These are phyloP conservation scores for Senna tora DNA, from an alignment of 306 rosid genomes.

Conservation along the genomic window DNA sequence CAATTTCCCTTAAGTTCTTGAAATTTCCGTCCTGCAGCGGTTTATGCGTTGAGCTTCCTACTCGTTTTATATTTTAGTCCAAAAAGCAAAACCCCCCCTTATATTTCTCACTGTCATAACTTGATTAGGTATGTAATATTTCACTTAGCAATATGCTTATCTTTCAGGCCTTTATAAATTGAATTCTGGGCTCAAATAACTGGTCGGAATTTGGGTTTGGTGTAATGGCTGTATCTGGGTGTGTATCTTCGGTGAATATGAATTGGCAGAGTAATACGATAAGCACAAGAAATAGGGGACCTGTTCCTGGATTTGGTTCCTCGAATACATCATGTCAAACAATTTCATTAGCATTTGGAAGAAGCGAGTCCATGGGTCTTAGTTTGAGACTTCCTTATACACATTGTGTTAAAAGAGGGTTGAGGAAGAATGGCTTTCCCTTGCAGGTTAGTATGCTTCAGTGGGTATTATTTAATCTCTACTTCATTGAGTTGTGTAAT, in stretches of 20 bases:
- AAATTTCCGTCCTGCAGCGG: neutral
- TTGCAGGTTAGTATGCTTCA: conserved; percentile 51
- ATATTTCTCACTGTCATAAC: neutral
- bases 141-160: neutral
- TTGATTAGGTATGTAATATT: neutral
- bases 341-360: conserved; percentile 54
- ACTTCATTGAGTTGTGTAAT: conserved; percentile 7
- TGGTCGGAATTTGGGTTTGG: conserved; percentile 29
- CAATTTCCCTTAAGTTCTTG: neutral
- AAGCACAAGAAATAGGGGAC: conserved; percentile 34
- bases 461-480: neutral
- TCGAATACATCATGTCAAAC: conserved; percentile 31
- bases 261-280: conserved; percentile 39
- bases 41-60: neutral
- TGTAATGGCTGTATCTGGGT: conserved; percentile 65
- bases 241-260: conserved; percentile 60
- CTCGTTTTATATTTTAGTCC: neutral
- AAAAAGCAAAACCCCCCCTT: neutral
- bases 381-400: conserved; percentile 41
- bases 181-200: neutral
- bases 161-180: conserved; percentile 27
- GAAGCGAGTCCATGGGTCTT: conserved; percentile 57
- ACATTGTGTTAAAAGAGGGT: conserved; percentile 34
- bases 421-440: conserved; percentile 46
- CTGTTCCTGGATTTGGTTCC: conserved; percentile 37